Conservation (phyloP, 31 red algal species). For the Odonthalia washingtoniensis region DNA sequence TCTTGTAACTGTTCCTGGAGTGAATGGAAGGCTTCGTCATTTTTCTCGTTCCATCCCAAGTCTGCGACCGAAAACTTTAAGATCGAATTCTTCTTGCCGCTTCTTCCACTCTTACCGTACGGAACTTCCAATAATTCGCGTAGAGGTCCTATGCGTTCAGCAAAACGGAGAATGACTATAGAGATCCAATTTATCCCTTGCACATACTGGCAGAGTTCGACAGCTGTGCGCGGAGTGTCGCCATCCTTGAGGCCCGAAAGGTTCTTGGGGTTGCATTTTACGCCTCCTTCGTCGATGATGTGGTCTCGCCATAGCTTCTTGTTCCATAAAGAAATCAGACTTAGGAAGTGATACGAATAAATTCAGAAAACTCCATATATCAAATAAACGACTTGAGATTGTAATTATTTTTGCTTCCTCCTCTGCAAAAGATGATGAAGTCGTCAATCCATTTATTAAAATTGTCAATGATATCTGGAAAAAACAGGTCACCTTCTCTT, state of each 20-base stretch:
- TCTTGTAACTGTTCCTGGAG: conserved; percentile 23
- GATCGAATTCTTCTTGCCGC: conserved; percentile 25
- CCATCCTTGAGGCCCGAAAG: not conserved
- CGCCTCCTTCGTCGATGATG: conserved; percentile 26
- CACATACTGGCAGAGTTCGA: conserved; percentile 41
- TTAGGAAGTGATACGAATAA: too few relatives aligned
- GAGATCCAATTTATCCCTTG: conserved; percentile 32
- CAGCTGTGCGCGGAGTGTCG: conserved; percentile 7
- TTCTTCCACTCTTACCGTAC: too few relatives aligned
- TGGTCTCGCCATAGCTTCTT: conserved; percentile 13
- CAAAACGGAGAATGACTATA: conserved; percentile 33
- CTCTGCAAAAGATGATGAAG: too few relatives aligned
- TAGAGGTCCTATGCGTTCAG: conserved; percentile 24
- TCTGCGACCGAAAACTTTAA: not conserved
- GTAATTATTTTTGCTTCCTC: too few relatives aligned
- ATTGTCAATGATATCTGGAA: too few relatives aligned
- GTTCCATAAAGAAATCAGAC: too few relatives aligned
- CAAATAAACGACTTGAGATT: too few relatives aligned
- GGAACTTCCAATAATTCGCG: conserved; percentile 42
- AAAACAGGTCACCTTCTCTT: too few relatives aligned
- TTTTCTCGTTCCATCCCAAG: not conserved
- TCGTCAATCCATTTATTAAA: too few relatives aligned
- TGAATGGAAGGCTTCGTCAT: not conserved
- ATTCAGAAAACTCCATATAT: too few relatives aligned
- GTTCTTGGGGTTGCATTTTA: conserved; percentile 22